Conservation (phyloP, 2,329 filamentous ascomycete species). For the Cercospora citrullina region DNA sequence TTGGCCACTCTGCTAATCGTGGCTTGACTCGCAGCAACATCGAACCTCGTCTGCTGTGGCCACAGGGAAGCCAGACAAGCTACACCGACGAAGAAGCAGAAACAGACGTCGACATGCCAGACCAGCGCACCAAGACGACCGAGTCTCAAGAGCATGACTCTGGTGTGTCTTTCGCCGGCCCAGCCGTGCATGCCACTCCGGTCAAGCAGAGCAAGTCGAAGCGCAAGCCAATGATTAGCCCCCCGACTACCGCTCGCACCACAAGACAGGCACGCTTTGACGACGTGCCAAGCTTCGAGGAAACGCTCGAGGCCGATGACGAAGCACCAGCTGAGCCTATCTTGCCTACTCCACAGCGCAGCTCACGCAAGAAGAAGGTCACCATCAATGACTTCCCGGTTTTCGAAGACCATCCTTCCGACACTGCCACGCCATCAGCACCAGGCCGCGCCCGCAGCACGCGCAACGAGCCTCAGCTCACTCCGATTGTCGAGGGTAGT, state of each 20-base stretch:
- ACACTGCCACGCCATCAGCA: conserved; percentile 9
- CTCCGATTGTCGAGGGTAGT: conserved; percentile 50
- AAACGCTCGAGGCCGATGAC: conserved; percentile 16
- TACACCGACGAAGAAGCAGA: conserved; percentile 61
- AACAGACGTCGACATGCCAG: conserved; percentile 52
- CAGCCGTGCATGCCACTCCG: conserved; percentile 18
- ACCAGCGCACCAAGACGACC: conserved; percentile 17
- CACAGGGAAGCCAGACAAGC: conserved; percentile 31
- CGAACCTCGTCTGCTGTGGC: conserved; percentile 65
- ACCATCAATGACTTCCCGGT: conserved; percentile 22
- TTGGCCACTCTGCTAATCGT: conserved; percentile 44
- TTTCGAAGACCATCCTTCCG: conserved; percentile 34
- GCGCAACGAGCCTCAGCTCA: conserved; percentile 15
- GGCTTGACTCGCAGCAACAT: conserved; percentile 67
- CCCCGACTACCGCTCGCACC: conserved; percentile 23
- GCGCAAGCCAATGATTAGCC: conserved; percentile 20
- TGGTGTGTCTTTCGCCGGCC: conserved; percentile 1
- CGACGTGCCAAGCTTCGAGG: conserved; percentile 25
- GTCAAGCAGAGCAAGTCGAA: conserved; percentile 20
- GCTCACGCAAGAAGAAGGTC: conserved; percentile 36
- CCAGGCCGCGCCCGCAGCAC: conserved; percentile 35
- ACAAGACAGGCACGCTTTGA: conserved; percentile 22
- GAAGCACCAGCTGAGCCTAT: conserved; percentile 2
- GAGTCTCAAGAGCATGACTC: conserved; percentile 1
- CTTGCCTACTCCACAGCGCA: conserved; percentile 24